Percentiles rank a stretch among this genome's conserved stretches.
Conservation (phyloP, 768 basidiomycete genomes). For the Trametes sanguinea region DNA sequence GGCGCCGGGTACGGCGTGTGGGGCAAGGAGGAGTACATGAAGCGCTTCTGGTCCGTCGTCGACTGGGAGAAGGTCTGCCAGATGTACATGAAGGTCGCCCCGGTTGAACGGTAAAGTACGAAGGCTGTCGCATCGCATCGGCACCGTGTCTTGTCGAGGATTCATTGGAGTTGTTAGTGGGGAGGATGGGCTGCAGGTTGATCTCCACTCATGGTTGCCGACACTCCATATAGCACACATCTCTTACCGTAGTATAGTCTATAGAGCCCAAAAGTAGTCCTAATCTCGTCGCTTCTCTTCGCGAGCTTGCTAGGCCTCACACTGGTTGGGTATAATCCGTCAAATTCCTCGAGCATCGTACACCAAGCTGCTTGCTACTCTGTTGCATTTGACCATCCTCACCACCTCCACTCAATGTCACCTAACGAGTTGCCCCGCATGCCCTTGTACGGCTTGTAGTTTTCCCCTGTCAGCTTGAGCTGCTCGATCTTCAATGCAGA, state of each 20-base stretch:
- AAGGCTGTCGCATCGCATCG: background rate
- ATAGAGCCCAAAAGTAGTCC: constrained; percentile 25
- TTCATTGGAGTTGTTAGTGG: background rate
- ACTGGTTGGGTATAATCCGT: background rate
- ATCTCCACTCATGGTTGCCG: background rate
- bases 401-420: constrained; percentile 62
- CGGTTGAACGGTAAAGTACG: background rate
- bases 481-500: constrained; percentile 86
- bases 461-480: constrained; percentile 75
- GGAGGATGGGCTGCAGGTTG: no score
- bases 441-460: constrained; percentile 91
- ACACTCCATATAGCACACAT: constrained; percentile 5
- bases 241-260: constrained; percentile 23
- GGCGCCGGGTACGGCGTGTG: constrained; percentile 83
- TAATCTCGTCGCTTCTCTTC: constrained; percentile 7
- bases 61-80: constrained; percentile 68
- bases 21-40: constrained; percentile 87
- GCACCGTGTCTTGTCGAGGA: background rate
- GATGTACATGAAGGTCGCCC: constrained; percentile 27
- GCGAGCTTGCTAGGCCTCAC: background rate
- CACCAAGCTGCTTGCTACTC: background rate
- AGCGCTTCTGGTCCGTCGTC: constrained; percentile 79
- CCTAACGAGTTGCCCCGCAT: constrained; percentile 71
- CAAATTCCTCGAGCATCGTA: background rate
- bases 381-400: background rate